phyloP scores from a whole-genome alignment of 2,329 filamentous ascomycete species.

The Talaromyces sp. region DNA sequence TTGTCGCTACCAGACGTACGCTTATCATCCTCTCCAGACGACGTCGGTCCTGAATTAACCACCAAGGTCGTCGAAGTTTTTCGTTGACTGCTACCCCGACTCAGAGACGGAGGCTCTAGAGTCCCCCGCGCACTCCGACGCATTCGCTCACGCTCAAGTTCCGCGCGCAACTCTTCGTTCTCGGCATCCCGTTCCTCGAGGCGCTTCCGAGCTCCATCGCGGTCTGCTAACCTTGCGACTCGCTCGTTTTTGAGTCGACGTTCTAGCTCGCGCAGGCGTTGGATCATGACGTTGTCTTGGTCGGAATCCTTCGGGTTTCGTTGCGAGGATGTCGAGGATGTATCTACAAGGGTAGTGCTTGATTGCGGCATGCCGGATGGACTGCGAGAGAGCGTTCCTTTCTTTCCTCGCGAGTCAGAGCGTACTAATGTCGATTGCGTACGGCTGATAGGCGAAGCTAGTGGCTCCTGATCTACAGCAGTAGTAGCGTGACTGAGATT shows the following conservation, averaged over 20 bases:
- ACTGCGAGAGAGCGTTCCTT: conserved; percentile 26
- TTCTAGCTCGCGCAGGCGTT: conserved; percentile 82
- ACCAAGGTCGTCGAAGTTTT: background rate
- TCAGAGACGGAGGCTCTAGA: background rate
- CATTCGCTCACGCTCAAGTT: conserved; percentile 58
- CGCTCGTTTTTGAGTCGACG: conserved; percentile 83
- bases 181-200: conserved; percentile 71
- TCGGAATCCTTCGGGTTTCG: conserved; percentile 31
- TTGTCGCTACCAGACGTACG: conserved; percentile 18
- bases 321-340: conserved; percentile 23
- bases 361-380: conserved; percentile 34
- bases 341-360: conserved; percentile 28
- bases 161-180: conserved; percentile 65
- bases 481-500: conserved; percentile 23
- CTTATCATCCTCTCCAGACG: conserved; percentile 17
- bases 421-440: conserved; percentile 24
- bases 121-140: conserved; percentile 25
- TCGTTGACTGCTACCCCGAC: conserved; percentile 8
- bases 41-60: conserved; percentile 10
- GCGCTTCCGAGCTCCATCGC: conserved; percentile 74
- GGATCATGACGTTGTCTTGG: conserved; percentile 72
- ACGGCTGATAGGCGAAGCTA: conserved; percentile 5
- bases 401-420: conserved; percentile 25
- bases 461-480: conserved; percentile 8
- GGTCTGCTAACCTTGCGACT: conserved; percentile 78